Percentiles rank a stretch among this genome's conserved stretches.
Conservation (phyloP, 1,284 basidiomycete genomes). For the Rhodotorula sp. region DNA sequence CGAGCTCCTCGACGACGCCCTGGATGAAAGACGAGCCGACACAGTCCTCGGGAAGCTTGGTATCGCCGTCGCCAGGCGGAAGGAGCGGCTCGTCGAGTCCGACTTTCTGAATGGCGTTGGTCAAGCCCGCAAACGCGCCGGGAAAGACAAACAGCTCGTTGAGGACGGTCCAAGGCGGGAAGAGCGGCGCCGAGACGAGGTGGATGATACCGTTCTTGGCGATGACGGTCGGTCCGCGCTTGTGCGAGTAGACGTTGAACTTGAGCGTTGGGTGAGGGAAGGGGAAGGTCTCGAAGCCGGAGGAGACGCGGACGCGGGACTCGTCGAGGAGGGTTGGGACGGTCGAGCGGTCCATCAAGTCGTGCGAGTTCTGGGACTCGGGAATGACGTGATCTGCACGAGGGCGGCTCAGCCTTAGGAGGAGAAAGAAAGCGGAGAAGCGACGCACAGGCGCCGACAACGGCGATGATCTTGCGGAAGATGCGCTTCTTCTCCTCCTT, state of each 20-base stretch:
- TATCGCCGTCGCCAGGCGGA: not conserved
- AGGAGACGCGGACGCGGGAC: constrained; percentile 29
- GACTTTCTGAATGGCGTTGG: constrained; percentile 43
- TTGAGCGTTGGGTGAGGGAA: constrained; percentile 31
- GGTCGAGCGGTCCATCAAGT: constrained; percentile 38
- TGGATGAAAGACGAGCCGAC: constrained; percentile 13
- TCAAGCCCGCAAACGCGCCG: constrained; percentile 40
- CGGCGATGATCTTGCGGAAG: constrained; percentile 34
- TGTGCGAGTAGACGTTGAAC: constrained; percentile 31
- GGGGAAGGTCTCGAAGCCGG: constrained; percentile 27
- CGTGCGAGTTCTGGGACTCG: not conserved
- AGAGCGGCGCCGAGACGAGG: constrained; percentile 36
- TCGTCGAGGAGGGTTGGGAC: constrained; percentile 32
- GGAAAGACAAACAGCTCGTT: constrained; percentile 43
- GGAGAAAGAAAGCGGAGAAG: not conserved
- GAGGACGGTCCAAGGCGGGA: constrained; percentile 43
- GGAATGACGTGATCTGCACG: constrained; percentile 30
- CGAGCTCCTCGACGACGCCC: constrained; percentile 33
- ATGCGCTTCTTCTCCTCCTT: constrained; percentile 35
- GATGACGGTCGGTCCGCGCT: constrained; percentile 38
- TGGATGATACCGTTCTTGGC: constrained; percentile 44
- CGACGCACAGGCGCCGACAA: constrained; percentile 26
- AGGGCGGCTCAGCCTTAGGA: not conserved
- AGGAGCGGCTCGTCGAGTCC: constrained; percentile 38
- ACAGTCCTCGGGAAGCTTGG: constrained; percentile 13